Evolutionary conservation across 139 green algal genomes (phyloP), one percentile per base, ranked within the genome.

Genomic region (Tetradesmus obliquus): DNA sequence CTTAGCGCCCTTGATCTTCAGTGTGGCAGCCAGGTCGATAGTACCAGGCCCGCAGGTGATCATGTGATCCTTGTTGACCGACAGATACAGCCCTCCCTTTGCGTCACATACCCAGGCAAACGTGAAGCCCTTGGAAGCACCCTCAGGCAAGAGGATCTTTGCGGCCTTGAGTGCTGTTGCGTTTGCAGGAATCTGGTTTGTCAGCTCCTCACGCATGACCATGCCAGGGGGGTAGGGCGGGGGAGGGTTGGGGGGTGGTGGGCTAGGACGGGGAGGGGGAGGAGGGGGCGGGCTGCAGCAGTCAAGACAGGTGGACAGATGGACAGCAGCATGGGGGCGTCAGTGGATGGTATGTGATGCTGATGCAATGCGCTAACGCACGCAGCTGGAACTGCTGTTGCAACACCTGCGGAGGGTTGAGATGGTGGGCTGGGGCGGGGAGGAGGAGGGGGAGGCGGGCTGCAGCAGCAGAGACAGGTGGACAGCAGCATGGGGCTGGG

Each of bases 81-180:
- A 89, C 24, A 90, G 53, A 69, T 90, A 90, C 51, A 90, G 71
- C 4, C 53, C 72, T 1, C 86, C 86, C 71, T 84, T 84, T 13
- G 86, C 86, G 84, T 90, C 86, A 83, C 86, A 90, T 7, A 90
- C 71, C 86, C 86, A 90, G 15, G 84, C 84, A 80, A 89, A 89
- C 3, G 71, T 71, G 71, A n/a, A 90, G 24, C 71, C 72, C 71
- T 84, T 71, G 17, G 15, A 24, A 9, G 69, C 72, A 32, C 86
- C 86, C 66, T 82, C 86, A 24, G 84, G 84, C 58, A 89, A 17
- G 57, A 62, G 71, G 71, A 76, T 84, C 51, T 90, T 84, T 83
- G 69, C 20, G 2, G 55, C 8, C 22, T 83, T 81, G 62, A 90
- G 45, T 51, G 86, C 86, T 17, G 86, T 84, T 22, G 66, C 86